Percentiles rank a stretch among this genome's conserved stretches.
Evolutionary conservation across 108 stramenopile species (phyloP).

Genomic region (Seminavis robusta): DNA sequence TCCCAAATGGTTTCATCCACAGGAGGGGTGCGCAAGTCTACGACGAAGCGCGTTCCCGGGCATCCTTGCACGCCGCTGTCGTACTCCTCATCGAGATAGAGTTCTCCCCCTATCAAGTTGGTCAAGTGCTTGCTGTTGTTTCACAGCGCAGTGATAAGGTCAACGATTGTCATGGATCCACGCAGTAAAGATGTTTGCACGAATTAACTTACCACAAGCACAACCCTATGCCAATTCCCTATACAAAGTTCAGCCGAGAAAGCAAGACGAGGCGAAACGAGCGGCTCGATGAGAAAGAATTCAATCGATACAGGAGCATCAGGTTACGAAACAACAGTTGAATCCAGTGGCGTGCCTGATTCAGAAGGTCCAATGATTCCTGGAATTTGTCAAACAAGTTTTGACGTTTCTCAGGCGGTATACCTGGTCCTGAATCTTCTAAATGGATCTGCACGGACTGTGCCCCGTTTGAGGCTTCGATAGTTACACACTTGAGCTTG

Average conservation of each 20-base stretch:
- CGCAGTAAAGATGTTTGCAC: no score
- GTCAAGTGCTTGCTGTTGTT: slow-evolving; percentile 41
- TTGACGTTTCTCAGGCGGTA: slow-evolving; percentile 29
- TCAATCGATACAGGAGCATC: no score
- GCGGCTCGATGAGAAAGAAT: no score
- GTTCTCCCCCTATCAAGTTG: slow-evolving; percentile 47
- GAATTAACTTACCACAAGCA: no score
- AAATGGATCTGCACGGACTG: slow-evolving; percentile 10
- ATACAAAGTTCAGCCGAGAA: no score
- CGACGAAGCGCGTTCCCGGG: slow-evolving; percentile 9
- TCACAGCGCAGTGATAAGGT: slow-evolving; percentile 50
- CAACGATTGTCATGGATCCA: no score
- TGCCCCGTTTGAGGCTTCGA: slow-evolving; percentile 8
- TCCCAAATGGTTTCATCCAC: no score
- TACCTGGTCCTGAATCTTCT: slow-evolving; percentile 43
- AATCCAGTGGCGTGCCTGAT: slow-evolving; percentile 29
- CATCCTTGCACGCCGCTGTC: slow-evolving; percentile 5
- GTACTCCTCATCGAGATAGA: slow-evolving; percentile 33
- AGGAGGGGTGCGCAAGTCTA: slow-evolving; percentile 3
- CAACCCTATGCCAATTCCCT: slow-evolving; percentile 42
- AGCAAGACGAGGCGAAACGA: no score
- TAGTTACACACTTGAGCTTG: slow-evolving; percentile 26
- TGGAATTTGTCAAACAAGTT: slow-evolving; percentile 35
- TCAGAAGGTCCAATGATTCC: slow-evolving; percentile 23
- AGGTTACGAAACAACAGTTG: not conserved